phyloP scores from a whole-genome alignment of 495 filamentous ascomycete species.

The Penicillium paradoxum region DNA sequence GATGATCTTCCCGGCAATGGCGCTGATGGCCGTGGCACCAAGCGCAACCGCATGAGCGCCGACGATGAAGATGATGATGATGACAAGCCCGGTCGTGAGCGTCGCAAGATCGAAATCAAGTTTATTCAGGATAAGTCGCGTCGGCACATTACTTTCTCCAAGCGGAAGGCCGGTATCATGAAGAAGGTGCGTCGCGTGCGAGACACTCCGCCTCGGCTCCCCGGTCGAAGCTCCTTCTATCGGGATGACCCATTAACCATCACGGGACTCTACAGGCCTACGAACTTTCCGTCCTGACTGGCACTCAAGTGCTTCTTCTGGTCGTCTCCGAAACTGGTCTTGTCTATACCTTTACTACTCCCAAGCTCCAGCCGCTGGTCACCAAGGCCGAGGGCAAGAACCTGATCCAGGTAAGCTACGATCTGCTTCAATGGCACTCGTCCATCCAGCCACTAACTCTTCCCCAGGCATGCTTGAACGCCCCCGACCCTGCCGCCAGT shows the following conservation, averaged over 20 bases:
- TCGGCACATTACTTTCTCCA: constrained; percentile 99
- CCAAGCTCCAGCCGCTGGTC: constrained; percentile 96
- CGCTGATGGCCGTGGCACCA: constrained; percentile 74
- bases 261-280: constrained; percentile 65
- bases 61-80: constrained; percentile 99
- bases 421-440: neutral
- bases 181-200: constrained; percentile 77
- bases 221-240: neutral
- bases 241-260: neutral
- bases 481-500: constrained; percentile 84
- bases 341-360: constrained; percentile 99
- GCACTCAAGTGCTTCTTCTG: constrained; percentile 93
- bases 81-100: constrained; percentile 96
- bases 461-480: constrained; percentile 85
- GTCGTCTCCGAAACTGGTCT: constrained; percentile 98
- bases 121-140: constrained; percentile 99
- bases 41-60: constrained; percentile 78
- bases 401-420: constrained; percentile 79
- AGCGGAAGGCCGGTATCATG: constrained; percentile 99
- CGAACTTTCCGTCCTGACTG: constrained; percentile 94
- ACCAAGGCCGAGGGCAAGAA: constrained; percentile 99
- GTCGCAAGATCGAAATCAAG: constrained; percentile 99
- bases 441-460: neutral
- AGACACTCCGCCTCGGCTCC: constrained; percentile 9
- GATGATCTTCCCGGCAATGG: constrained; percentile 51